Conservation (phyloP, 345 rosid genomes). For the Gynandropsis gynandra region DNA sequence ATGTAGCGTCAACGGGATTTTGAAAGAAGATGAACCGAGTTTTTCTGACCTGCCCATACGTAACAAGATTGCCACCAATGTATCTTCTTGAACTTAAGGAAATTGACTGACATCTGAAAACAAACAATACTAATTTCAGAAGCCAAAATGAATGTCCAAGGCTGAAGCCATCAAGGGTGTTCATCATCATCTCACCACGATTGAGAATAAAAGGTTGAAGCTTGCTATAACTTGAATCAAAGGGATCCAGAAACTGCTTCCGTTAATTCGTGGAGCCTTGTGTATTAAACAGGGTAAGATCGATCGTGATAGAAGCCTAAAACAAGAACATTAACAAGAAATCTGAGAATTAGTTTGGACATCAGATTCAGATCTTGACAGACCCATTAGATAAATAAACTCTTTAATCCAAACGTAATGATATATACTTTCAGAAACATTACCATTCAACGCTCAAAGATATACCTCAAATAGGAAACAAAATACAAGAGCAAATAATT, state of each 20-base stretch:
- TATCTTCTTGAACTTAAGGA: constrained; percentile 37
- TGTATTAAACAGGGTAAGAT: constrained; percentile 53
- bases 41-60: constrained; percentile 72
- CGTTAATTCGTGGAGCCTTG: constrained; percentile 58
- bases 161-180: neutral
- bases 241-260: constrained; percentile 89
- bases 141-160: neutral
- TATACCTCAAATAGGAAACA: too few relatives aligned
- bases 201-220: constrained; percentile 55
- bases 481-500: neutral
- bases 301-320: constrained; percentile 57
- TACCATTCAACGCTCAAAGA: too few relatives aligned
- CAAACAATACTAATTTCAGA: neutral
- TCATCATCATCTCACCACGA: constrained; percentile 36
- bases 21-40: neutral
- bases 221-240: constrained; percentile 70
- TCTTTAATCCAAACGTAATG: constrained; percentile 5
- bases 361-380: neutral
- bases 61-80: constrained; percentile 80
- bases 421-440: too few relatives aligned
- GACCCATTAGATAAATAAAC: neutral
- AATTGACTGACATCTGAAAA: constrained; percentile 49
- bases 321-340: constrained; percentile 14
- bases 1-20: too few relatives aligned
- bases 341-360: neutral